These are phyloP conservation scores for Xylariaceae sp. DNA, from an alignment of 2,329 filamentous ascomycete genomes.

Conservation along the genomic window DNA sequence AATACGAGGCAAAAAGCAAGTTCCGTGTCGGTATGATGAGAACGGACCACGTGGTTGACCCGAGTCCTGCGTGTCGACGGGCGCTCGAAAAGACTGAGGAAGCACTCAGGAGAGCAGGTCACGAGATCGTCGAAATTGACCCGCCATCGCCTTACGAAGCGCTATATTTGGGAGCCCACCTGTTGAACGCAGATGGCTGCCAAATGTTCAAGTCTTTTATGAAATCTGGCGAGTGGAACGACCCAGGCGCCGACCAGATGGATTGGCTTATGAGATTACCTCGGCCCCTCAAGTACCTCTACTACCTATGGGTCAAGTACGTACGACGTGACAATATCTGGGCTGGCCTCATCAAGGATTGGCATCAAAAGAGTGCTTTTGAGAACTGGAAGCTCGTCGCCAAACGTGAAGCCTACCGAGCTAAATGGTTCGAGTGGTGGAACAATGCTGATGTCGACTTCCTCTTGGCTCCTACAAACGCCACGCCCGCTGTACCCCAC, in stretches of 20 bases:
- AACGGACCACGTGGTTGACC: constrained; percentile 79
- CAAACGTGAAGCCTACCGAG: constrained; percentile 72
- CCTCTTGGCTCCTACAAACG: constrained; percentile 79
- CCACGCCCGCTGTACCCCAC: constrained; percentile 84
- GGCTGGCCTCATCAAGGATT: constrained; percentile 71
- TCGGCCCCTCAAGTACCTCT: constrained; percentile 71
- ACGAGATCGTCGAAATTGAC: constrained; percentile 62
- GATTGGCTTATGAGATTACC: constrained; percentile 69
- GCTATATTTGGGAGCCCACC: constrained; percentile 69
- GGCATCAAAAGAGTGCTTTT: constrained; percentile 67
- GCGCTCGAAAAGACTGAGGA: constrained; percentile 67
- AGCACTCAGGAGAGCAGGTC: constrained; percentile 67
- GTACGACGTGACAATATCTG: constrained; percentile 70
- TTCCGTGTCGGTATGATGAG: constrained; percentile 73
- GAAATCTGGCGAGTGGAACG: constrained; percentile 72
- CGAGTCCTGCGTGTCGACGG: constrained; percentile 76
- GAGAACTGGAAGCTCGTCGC: constrained; percentile 81
- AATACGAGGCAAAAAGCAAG: constrained; percentile 56
- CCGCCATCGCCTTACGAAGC: constrained; percentile 71
- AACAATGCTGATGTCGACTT: constrained; percentile 68
- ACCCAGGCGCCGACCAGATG: constrained; percentile 73
- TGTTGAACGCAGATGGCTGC: constrained; percentile 83
- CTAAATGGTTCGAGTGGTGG: constrained; percentile 83
- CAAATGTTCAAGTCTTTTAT: constrained; percentile 74
- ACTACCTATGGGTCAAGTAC: constrained; percentile 87